Evolutionary conservation across 441 rosid genomes (phyloP).

Genomic region (Croton setiger): DNA sequence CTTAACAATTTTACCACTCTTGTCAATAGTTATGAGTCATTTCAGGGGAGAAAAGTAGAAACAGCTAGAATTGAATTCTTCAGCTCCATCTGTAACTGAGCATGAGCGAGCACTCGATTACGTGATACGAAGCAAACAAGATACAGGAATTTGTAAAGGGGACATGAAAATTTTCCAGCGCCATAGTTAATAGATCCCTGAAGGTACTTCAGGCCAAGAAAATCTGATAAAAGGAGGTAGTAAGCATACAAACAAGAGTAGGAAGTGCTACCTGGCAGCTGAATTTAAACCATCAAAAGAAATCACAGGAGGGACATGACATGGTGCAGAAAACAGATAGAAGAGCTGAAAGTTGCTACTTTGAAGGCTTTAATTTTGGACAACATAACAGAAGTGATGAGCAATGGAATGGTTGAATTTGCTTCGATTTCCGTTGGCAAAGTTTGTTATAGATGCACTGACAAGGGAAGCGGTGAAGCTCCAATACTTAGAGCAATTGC

Average conservation of each 20-base stretch:
- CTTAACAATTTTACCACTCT: too few relatives aligned
- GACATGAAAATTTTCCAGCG: conserved; percentile 43
- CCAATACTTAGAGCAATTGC: conserved; percentile 49
- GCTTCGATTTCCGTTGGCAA: conserved; percentile 38
- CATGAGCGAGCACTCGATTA: conserved; percentile 44
- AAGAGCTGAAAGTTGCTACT: conserved; percentile 37
- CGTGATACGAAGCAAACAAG: conserved; percentile 50
- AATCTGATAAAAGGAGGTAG: conserved; percentile 58
- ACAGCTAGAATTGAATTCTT: conserved; percentile 37
- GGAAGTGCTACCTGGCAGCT: conserved; percentile 49
- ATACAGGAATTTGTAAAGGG: conserved; percentile 44
- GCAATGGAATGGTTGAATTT: conserved; percentile 59
- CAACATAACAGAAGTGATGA: conserved; percentile 54
- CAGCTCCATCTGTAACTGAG: conserved; percentile 34
- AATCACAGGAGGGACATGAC: conserved; percentile 68
- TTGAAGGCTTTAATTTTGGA: conserved; percentile 62
- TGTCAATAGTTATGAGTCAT: conserved; percentile 32
- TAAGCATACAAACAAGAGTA: conserved; percentile 51
- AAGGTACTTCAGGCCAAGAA: conserved; percentile 42
- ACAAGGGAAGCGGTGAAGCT: conserved; percentile 25
- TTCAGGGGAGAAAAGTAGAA: conserved; percentile 41
- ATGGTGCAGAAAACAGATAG: conserved; percentile 53
- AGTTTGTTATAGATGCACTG: conserved; percentile 42
- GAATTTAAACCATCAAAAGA: conserved; percentile 68
- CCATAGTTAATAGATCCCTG: conserved; percentile 34